Evolutionary conservation across 2,329 filamentous ascomycete species (phyloP).

Genomic region (Cladosporium sp.): DNA sequence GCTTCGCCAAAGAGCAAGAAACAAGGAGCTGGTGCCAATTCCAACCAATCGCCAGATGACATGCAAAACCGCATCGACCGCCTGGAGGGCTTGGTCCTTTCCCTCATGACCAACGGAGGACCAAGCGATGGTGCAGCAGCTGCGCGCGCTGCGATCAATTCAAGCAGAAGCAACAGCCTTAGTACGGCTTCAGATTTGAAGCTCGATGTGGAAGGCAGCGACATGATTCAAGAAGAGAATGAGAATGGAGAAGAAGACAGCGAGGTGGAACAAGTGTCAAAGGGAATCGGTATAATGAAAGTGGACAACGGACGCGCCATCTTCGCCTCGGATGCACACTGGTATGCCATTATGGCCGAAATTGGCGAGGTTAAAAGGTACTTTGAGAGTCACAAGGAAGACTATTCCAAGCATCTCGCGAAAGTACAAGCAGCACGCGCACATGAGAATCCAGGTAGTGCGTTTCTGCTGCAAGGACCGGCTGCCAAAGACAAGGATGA

Average conservation of each 20-base stretch:
- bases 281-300: constrained; percentile 50
- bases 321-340: constrained; percentile 49
- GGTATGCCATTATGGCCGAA: constrained; percentile 52
- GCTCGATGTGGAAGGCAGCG: constrained; percentile 55
- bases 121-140: constrained; percentile 52
- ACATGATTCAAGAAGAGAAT: constrained; percentile 49
- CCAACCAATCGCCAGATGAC: constrained; percentile 67
- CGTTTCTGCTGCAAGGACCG: constrained; percentile 71
- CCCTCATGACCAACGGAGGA: constrained; percentile 86
- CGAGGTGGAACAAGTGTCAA: constrained; percentile 53
- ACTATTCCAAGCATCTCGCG: constrained; percentile 75
- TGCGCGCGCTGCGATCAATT: constrained; percentile 52
- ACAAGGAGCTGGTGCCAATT: constrained; percentile 25
- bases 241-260: constrained; percentile 51
- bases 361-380: constrained; percentile 93
- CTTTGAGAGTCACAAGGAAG: constrained; percentile 79
- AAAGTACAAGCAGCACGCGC: constrained; percentile 65
- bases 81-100: constrained; percentile 84
- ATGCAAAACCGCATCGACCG: constrained; percentile 99
- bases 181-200: constrained; percentile 36
- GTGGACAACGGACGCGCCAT: constrained; percentile 45
- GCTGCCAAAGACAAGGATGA: constrained; percentile 68
- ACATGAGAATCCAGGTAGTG: constrained; percentile 59
- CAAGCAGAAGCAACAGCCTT: constrained; percentile 37
- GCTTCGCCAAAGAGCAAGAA: constrained; percentile 65